A percentile compares a stretch with the other conserved stretches of the same genome.
Evolutionary conservation across 805 yeast species (phyloP).

Genomic region (Jamesozyma jinghongensis): DNA sequence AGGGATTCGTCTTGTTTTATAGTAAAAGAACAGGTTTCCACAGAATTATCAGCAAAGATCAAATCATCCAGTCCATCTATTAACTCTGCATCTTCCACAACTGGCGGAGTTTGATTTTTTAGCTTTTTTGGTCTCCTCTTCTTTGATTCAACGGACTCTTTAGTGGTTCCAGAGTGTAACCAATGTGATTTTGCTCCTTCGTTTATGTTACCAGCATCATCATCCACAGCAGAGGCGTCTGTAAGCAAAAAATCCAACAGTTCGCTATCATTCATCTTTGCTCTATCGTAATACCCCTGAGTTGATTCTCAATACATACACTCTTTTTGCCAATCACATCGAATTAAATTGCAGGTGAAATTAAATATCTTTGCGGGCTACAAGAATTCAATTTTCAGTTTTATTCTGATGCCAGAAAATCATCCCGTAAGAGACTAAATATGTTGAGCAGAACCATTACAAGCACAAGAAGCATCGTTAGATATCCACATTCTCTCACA

Average conservation of each 20-base stretch:
- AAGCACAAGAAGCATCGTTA: too few species aligned
- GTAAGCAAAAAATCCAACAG: constrained; percentile 14
- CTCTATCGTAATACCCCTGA: too few species aligned
- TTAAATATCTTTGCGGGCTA: too few species aligned
- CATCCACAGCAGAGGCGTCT: constrained; percentile 3
- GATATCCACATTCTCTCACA: too few species aligned
- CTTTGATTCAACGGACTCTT: not conserved
- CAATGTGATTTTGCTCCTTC: not conserved
- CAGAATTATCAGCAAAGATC: not conserved
- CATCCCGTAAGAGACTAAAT: too few species aligned
- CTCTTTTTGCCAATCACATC: too few species aligned
- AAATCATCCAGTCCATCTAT: constrained; percentile 8
- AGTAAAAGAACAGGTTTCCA: too few species aligned
- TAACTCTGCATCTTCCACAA: constrained; percentile 4
- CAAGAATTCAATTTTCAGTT: too few species aligned
- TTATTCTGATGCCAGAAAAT: too few species aligned
- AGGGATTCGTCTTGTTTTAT: constrained; percentile 1
- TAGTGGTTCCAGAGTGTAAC: not conserved
- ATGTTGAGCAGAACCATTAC: too few species aligned
- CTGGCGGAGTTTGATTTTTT: not conserved
- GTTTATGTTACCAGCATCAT: not conserved
- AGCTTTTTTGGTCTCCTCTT: not conserved
- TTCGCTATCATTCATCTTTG: constrained; percentile 16
- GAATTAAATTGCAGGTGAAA: too few species aligned
- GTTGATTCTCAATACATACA: too few species aligned